Conservation (phyloP, 371 early-diverging fungal species). For the Mucor mucedo region DNA sequence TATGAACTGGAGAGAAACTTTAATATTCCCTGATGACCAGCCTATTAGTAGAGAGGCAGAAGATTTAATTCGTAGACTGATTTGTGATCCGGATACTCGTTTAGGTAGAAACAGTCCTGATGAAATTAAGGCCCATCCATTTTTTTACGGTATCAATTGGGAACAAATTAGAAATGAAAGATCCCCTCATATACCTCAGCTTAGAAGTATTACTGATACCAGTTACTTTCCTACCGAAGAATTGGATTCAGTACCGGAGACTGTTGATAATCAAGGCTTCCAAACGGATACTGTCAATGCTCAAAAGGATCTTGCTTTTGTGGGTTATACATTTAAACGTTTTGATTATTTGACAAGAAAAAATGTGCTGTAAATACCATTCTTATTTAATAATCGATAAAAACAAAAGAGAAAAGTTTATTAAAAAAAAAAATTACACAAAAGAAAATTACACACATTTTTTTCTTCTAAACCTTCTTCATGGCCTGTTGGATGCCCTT, state of each 20-base stretch:
- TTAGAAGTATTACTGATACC: slow-evolving; percentile 95
- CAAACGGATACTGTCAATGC: slow-evolving; percentile 56
- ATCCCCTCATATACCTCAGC: slow-evolving; percentile 94
- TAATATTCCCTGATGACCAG: slow-evolving; percentile 93
- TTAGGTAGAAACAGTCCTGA: slow-evolving; percentile 80
- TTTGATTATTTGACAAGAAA: slow-evolving; percentile 88
- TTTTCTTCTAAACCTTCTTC: background rate
- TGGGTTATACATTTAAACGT: slow-evolving; percentile 95
- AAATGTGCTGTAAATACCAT: slow-evolving; percentile 66
- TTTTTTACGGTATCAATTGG: slow-evolving; percentile 97
- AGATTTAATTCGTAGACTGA: slow-evolving; percentile 88
- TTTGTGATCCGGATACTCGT: slow-evolving; percentile 86
- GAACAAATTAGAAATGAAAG: slow-evolving; percentile 78
- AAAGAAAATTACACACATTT: background rate
- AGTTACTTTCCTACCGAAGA: slow-evolving; percentile 97
- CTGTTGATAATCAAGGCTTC: slow-evolving; percentile 42
- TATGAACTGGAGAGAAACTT: slow-evolving; percentile 90
- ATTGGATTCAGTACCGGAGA: slow-evolving; percentile 74
- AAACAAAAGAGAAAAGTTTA: background rate
- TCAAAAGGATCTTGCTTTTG: slow-evolving; percentile 93
- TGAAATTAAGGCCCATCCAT: slow-evolving; percentile 94
- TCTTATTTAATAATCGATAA: background rate
- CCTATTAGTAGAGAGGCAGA: slow-evolving; percentile 90
- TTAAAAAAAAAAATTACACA: background rate
- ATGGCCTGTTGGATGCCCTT: slow-evolving; percentile 6